Base-by-base conservation (phyloP, 768 basidiomycete species). In the Suillus luteus region DNA sequence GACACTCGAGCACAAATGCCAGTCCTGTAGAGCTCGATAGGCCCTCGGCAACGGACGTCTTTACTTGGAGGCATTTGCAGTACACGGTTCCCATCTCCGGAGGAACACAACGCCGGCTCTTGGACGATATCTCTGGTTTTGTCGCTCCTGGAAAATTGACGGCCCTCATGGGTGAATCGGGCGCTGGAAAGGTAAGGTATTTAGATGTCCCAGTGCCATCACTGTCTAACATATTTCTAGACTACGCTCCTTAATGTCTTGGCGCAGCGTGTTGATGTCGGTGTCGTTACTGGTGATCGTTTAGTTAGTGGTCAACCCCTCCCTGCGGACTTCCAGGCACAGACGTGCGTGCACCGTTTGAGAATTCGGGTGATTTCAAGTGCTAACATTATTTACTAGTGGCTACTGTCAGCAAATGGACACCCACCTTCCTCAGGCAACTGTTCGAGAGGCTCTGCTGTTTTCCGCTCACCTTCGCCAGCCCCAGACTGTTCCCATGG, bases 101-200 rank as follows among this genome's bases (percentile, higher is more conserved):
- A 31, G 90, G 89, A 9, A 80, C 79, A 15, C 3, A 41, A 1
- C 80, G 77, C 9, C 82, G 85, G 49, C 79, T 95, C 11, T 82
- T 95, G 43, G 85, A 93, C 68, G 86, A 92, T 66, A 85, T 95
- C 19, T 83, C 81, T 65, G 93, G 93, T 0, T 94, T 87, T 70
- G 90, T 93, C 49, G 89, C 89, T 68, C 94, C 94, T 11, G 94
- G 93, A 3, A 92, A 88, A n/a, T 74, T 95, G 65, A 94, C 93
- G 0, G 94, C 93, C 1, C 81, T 96, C 11, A 93, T 96, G 92
- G 93, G 93, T 65, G 89, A 89, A 15, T 89, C 87, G 64, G 91
- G 91, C 60, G 91, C 91, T 49, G 89, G 88, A 77, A 69, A 78
- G 79, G 57, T 66, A 63, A 35, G 65, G 70, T 27, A 19, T 52